Conservation (phyloP, 352 stramenopile species). For the Globisporangium cederbergense region DNA sequence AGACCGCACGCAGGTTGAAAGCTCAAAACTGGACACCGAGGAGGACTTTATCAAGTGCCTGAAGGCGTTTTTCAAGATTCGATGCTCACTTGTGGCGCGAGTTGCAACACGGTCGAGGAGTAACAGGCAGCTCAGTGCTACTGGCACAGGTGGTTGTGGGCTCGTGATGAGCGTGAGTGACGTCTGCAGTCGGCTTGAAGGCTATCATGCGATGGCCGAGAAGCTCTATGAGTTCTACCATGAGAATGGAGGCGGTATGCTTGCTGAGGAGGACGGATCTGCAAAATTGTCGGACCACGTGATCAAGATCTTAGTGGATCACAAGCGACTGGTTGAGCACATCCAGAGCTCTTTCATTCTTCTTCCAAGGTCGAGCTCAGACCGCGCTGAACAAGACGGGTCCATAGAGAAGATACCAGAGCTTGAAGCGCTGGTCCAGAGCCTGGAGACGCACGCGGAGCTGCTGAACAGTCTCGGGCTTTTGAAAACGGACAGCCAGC, state of each 20-base stretch:
- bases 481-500: background rate
- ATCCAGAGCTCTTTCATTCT: background rate
- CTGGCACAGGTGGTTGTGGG: background rate
- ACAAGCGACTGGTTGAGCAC: background rate
- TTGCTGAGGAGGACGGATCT: background rate
- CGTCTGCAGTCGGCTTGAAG: conserved; percentile 21
- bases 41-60: conserved; percentile 33
- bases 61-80: conserved; percentile 33
- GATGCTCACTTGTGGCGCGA: conserved; percentile 13
- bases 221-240: background rate
- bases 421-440: background rate
- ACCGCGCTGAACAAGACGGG: background rate
- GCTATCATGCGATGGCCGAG: conserved; percentile 23
- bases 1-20: conserved; percentile 18
- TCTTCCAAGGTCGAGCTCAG: background rate
- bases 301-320: background rate
- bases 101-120: background rate
- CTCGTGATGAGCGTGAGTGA: conserved; percentile 21
- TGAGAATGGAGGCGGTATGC: too few relatives aligned
- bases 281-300: conserved; percentile 2
- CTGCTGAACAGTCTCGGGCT: conserved; percentile 7
- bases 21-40: conserved; percentile 28
- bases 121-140: background rate
- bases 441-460: background rate
- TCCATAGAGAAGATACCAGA: too few relatives aligned